Evolutionary conservation across 176 grass and related monocot species (phyloP).

Genomic region (Oryza australiensis): DNA sequence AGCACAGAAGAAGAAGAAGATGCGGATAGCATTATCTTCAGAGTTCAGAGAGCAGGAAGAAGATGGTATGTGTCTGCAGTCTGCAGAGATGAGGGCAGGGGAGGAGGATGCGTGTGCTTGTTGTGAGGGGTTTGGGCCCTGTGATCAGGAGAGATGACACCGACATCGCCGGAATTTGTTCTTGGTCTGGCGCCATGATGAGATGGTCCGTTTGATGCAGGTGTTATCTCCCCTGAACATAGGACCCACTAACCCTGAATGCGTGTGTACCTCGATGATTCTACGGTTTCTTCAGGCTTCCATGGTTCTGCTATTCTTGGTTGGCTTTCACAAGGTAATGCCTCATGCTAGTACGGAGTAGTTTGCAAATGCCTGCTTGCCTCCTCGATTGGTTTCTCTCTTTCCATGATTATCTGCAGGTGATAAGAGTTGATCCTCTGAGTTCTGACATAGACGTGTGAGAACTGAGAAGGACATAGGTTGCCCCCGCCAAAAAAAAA

Average conservation of each 20-base stretch:
- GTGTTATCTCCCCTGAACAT: conserved; percentile 58
- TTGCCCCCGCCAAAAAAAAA: no score
- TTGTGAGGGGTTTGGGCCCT: conserved; percentile 30
- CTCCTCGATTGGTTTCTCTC: not conserved
- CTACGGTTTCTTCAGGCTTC: not conserved
- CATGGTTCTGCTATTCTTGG: not conserved
- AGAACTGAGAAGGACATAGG: no score
- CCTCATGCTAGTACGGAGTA: not conserved
- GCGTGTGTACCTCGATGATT: not conserved
- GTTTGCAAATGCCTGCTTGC: not conserved
- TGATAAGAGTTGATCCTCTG: not conserved
- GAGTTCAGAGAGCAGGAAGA: not conserved
- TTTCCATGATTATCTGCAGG: not conserved
- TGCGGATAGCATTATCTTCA: not conserved
- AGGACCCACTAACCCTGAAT: conserved; percentile 26
- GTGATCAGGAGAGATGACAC: conserved; percentile 80
- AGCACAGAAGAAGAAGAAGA: not conserved
- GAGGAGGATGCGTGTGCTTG: not conserved
- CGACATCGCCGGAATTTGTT: not conserved
- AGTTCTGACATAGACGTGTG: not conserved
- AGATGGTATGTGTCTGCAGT: not conserved
- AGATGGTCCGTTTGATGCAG: not conserved
- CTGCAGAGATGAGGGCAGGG: not conserved
- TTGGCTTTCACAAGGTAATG: not conserved
- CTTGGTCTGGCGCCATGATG: not conserved